phyloP scores from a whole-genome alignment of 192 early-diverging fungal genomes.

The Gonapodya sp. region DNA sequence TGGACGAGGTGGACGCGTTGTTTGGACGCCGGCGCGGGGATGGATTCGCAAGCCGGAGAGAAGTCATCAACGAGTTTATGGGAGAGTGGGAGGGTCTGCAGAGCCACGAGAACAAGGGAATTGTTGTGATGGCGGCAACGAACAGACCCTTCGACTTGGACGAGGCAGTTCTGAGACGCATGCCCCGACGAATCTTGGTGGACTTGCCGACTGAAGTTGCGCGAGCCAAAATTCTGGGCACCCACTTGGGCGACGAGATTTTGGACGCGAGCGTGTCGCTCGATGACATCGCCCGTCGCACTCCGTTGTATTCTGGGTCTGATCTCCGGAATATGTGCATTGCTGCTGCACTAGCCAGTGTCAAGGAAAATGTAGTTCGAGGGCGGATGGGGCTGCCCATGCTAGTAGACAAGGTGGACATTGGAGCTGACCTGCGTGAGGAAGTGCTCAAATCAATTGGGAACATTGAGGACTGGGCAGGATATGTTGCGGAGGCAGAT shows the following conservation, averaged over 20 bases:
- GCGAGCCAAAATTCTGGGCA: conserved; percentile 59
- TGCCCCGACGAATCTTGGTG: conserved; percentile 77
- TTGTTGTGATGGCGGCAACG: conserved; percentile 49
- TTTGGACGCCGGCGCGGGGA: conserved; percentile 58
- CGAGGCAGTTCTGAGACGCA: conserved; percentile 84
- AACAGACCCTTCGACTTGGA: conserved; percentile 96
- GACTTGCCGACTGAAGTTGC: conserved; percentile 76
- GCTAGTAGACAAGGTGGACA: background rate
- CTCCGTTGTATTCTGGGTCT: conserved; percentile 79
- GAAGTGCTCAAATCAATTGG: conserved; percentile 17
- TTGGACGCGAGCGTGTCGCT: conserved; percentile 51
- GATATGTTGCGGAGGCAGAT: conserved; percentile 10
- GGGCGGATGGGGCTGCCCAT: background rate
- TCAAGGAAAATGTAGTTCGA: conserved; percentile 28
- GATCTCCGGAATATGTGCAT: conserved; percentile 94
- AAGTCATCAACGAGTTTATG: conserved; percentile 85
- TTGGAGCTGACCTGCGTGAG: background rate
- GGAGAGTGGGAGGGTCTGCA: conserved; percentile 81
- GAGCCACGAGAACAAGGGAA: conserved; percentile 1
- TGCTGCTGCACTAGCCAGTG: conserved; percentile 52
- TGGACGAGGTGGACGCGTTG: conserved; percentile 84
- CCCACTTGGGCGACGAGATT: conserved; percentile 70
- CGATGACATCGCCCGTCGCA: conserved; percentile 53
- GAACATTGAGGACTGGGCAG: conserved; percentile 26
- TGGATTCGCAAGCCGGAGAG: conserved; percentile 38